A percentile compares a stretch with the other conserved stretches of the same genome.
Conservation (phyloP, 805 yeast genomes). For the Hyphopichia homilentoma region DNA sequence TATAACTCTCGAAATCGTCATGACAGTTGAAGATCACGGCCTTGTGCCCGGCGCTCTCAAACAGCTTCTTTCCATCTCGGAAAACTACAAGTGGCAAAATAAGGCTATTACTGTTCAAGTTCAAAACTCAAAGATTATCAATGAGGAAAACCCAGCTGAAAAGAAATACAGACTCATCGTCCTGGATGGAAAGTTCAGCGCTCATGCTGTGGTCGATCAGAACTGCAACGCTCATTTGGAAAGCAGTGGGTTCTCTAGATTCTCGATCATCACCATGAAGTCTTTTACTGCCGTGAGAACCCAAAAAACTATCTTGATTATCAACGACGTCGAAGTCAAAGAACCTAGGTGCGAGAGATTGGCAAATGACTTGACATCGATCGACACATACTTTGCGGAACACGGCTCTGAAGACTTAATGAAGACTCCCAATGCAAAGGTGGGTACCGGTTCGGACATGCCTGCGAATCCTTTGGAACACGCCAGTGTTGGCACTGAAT, state of each 20-base stretch:
- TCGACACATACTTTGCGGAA: slow-evolving; percentile 56
- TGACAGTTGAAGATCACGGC: slow-evolving; percentile 14
- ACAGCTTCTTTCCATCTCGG: slow-evolving; percentile 18
- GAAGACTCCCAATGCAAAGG: no score
- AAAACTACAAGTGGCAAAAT: slow-evolving; percentile 9
- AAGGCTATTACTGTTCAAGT: slow-evolving; percentile 24
- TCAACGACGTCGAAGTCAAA: slow-evolving; percentile 44
- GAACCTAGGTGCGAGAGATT: slow-evolving; percentile 34
- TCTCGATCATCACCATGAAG: slow-evolving; percentile 37
- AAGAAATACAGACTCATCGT: slow-evolving; percentile 32
- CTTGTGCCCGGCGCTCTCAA: slow-evolving; percentile 21
- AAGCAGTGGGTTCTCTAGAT: slow-evolving; percentile 42
- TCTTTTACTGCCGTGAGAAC: slow-evolving; percentile 44
- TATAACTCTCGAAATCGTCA: no score
- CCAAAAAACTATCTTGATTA: slow-evolving; percentile 45
- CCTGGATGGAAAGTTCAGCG: slow-evolving; percentile 35
- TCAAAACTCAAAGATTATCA: slow-evolving; percentile 29
- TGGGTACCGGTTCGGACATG: slow-evolving; percentile 11
- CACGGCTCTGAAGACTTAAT: slow-evolving; percentile 54
- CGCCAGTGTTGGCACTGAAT: slow-evolving; percentile 4
- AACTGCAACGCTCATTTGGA: slow-evolving; percentile 40
- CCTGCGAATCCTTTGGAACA: slow-evolving; percentile 3
- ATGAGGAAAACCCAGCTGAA: slow-evolving; percentile 17
- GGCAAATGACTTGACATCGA: slow-evolving; percentile 34
- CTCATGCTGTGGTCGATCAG: slow-evolving; percentile 38